Evolutionary conservation across 2,329 filamentous ascomycete genomes (phyloP).

Genomic region (Verticillium isaacii): DNA sequence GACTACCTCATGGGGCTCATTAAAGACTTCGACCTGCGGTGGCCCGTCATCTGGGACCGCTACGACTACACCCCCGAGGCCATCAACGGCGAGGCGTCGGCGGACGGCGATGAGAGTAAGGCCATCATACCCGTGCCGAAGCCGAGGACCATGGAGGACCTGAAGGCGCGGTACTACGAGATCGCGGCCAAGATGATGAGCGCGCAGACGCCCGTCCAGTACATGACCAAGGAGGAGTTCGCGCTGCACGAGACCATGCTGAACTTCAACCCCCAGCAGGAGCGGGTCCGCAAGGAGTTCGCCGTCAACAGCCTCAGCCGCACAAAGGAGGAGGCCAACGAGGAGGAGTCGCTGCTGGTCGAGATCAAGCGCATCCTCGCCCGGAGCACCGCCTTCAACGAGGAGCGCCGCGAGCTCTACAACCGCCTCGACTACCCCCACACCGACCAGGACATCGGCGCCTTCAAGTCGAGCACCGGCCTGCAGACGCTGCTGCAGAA

Average conservation of each 20-base stretch:
- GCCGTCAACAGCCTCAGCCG: conserved; percentile 75
- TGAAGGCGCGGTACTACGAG: conserved; percentile 88
- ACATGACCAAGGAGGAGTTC: conserved; percentile 85
- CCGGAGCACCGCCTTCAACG: conserved; percentile 78
- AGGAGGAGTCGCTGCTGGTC: conserved; percentile 83
- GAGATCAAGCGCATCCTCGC: conserved; percentile 91
- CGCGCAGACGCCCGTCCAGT: conserved; percentile 71
- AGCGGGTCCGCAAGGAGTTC: conserved; percentile 77
- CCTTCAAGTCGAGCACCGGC: conserved; percentile 77
- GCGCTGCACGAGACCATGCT: conserved; percentile 77
- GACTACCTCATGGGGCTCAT: conserved; percentile 79
- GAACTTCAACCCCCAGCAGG: conserved; percentile 78
- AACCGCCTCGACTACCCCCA: conserved; percentile 78
- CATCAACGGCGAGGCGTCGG: conserved; percentile 38
- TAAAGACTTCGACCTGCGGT: conserved; percentile 78
- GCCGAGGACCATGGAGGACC: conserved; percentile 73
- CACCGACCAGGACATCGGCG: conserved; percentile 62
- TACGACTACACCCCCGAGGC: conserved; percentile 66
- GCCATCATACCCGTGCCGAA: conserved; percentile 50
- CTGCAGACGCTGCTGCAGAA: conserved; percentile 77
- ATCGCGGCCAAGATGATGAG: conserved; percentile 80
- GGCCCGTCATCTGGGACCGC: conserved; percentile 87
- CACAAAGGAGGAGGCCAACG: conserved; percentile 80
- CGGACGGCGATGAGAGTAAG: conserved; percentile 41
- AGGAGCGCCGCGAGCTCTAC: conserved; percentile 84